Evolutionary conservation across 306 rosid genomes (phyloP), one percentile per base, ranked within the genome.

Genomic region (Citrullus amarus): DNA sequence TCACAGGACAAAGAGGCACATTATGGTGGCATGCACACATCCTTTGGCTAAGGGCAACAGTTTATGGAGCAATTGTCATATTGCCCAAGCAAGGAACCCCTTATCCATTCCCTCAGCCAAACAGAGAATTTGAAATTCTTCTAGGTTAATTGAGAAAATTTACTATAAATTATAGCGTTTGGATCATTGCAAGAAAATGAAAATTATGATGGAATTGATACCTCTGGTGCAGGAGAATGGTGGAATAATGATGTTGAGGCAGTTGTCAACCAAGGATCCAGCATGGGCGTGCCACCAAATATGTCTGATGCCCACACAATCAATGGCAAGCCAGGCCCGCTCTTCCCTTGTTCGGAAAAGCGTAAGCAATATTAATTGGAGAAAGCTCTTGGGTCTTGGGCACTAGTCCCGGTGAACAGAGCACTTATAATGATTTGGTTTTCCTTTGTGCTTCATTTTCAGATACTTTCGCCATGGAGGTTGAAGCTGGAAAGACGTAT

Each of bases 11-110:
- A 81, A 88, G 95, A 80, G 95, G 94, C 79, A 92, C 97, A 2
- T 62, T 92, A 10, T 92, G 97, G 95, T 92, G 94, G 97, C 97
- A 92, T 90, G 97, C 97, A 48, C 95, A 92, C 65, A 92, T 92
- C 81, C 83, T 90, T 63, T 92, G 97, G 97, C 88, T 92, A 18
- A 90, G 95, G 78, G 94, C 95, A 32, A 92, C 97, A 20, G 97
- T 92, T 50, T 82, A 92, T 87, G 97, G 97, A 46, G 97, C 97
- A 32, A 69, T 91, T 88, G 94, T 91, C 9, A 89, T 91, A 86
- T 79, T 89, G 97, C 97, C 97, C 50, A 86, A 91, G 67, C 88
- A 55, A 22, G 92, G 93, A 61, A 86, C 85, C 17, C 90, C 88
- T 13, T 88, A 85, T 84, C 94, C 97, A 61, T 89, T 89, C 68